Evolutionary conservation across 169 alveolate species (phyloP).

Genomic region (Cryptosporidium bovis): DNA sequence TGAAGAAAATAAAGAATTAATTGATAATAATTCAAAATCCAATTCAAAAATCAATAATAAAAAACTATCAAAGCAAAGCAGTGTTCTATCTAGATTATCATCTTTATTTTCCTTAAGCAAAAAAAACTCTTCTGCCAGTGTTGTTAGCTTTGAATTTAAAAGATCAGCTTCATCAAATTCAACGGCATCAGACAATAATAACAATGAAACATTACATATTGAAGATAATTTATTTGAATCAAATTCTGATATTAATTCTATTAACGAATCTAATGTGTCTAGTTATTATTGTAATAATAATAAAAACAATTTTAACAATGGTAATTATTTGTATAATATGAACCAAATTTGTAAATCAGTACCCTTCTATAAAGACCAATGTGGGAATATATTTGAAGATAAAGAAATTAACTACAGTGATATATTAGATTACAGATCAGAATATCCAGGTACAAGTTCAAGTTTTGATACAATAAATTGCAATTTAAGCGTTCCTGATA

Average conservation of each 20-base stretch:
- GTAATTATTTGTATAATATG: neutral
- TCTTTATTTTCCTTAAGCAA: slow-evolving; percentile 27
- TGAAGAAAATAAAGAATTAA: slow-evolving; percentile 2
- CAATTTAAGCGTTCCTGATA: neutral
- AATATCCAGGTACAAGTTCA: slow-evolving; percentile 22
- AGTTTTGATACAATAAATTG: slow-evolving; percentile 12
- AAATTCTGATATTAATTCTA: slow-evolving; percentile 21
- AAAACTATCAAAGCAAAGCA: slow-evolving; percentile 7
- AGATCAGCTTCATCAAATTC: neutral
- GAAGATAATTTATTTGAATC: slow-evolving; percentile 23
- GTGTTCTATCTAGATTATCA: slow-evolving; percentile 34
- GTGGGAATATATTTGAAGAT: slow-evolving; percentile 31
- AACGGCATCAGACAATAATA: neutral
- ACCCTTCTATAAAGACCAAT: neutral
- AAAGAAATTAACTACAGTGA: slow-evolving; percentile 47
- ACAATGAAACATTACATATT: slow-evolving; percentile 1
- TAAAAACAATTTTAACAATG: neutral
- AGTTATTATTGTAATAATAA: slow-evolving; percentile 13
- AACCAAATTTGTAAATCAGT: neutral
- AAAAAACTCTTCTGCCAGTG: neutral
- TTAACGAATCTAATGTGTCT: slow-evolving; percentile 24
- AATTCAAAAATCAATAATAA: neutral
- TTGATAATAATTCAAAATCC: neutral
- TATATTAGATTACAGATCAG: slow-evolving; percentile 61
- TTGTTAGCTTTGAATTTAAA: neutral